A percentile compares a stretch with the other conserved stretches of the same genome.
Evolutionary conservation across 805 yeast species (phyloP).

Genomic region (Sugiyamaella mastotermitis): DNA sequence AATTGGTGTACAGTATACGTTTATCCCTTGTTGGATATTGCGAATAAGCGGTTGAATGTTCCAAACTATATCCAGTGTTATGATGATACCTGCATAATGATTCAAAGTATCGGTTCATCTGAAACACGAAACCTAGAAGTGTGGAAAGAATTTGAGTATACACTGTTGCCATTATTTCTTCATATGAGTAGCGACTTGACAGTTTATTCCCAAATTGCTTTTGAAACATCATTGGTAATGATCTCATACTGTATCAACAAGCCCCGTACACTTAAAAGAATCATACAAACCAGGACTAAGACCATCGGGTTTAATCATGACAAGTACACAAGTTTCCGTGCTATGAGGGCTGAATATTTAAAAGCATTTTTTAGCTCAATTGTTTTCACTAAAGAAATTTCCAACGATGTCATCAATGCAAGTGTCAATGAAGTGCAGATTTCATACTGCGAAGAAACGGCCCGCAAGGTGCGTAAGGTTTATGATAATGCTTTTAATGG

Average conservation of each 20-base stretch:
- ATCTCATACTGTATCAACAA: constrained; percentile 5
- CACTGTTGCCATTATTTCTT: constrained; percentile 6
- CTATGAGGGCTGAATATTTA: constrained; percentile 14
- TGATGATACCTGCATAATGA: constrained; percentile 12
- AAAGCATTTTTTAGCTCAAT: constrained; percentile 4
- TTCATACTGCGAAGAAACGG: constrained; percentile 6
- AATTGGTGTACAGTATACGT: too few relatives aligned
- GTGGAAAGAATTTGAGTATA: constrained; percentile 3
- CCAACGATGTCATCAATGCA: constrained; percentile 1
- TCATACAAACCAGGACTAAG: constrained; percentile 6
- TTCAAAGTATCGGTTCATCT: constrained; percentile 4
- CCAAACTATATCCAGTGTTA: constrained; percentile 11
- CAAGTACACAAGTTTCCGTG: constrained; percentile 7
- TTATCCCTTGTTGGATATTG: too few relatives aligned
- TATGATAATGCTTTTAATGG: constrained; percentile 7
- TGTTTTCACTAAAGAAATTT: background rate
- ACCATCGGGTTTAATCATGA: constrained; percentile 5
- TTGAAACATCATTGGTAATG: constrained; percentile 11
- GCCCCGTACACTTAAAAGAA: background rate
- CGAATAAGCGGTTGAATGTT: too few relatives aligned
- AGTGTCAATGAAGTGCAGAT: constrained; percentile 10
- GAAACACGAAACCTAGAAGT: background rate
- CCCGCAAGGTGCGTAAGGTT: constrained; percentile 1
- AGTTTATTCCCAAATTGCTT: constrained; percentile 12
- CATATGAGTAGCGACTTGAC: constrained; percentile 2